Evolutionary conservation across 129 eudicot species (phyloP).

Genomic region (Dittrichia graveolens): DNA sequence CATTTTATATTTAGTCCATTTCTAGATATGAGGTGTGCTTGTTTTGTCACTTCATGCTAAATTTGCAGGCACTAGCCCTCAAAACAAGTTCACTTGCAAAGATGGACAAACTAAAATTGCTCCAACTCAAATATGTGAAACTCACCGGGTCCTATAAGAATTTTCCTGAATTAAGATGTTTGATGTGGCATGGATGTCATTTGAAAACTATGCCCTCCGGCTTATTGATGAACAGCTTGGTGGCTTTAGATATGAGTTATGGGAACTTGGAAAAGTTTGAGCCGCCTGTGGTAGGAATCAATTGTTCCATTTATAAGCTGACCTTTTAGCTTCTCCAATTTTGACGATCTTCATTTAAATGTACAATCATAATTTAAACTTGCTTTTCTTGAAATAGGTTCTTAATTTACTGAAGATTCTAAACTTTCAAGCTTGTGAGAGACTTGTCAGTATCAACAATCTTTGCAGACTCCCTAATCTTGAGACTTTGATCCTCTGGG

Average conservation of each 20-base stretch:
- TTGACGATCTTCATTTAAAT: not conserved
- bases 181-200: slow-evolving; percentile 39
- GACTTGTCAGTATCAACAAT: slow-evolving; percentile 10
- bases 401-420: slow-evolving; percentile 33
- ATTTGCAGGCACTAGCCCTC: slow-evolving; percentile 12
- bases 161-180: slow-evolving; percentile 34
- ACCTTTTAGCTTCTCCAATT: not conserved
- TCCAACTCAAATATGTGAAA: slow-evolving; percentile 32
- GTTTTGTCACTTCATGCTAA: not conserved
- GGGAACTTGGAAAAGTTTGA: slow-evolving; percentile 33
- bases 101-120: slow-evolving; percentile 33
- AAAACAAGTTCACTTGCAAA: slow-evolving; percentile 21
- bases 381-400: slow-evolving; percentile 12
- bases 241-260: slow-evolving; percentile 32
- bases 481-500: slow-evolving; percentile 8
- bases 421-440: slow-evolving; percentile 29
- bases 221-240: slow-evolving; percentile 33
- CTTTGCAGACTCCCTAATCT: slow-evolving; percentile 32
- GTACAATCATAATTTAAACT: not conserved
- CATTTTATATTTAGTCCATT: too few relatives aligned
- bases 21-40: not conserved
- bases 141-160: slow-evolving; percentile 28
- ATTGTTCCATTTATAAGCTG: not conserved
- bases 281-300: slow-evolving; percentile 29
- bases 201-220: slow-evolving; percentile 14